Base-by-base conservation (phyloP, 179 eudicot genomes). In the Silene noctiflora region DNA sequence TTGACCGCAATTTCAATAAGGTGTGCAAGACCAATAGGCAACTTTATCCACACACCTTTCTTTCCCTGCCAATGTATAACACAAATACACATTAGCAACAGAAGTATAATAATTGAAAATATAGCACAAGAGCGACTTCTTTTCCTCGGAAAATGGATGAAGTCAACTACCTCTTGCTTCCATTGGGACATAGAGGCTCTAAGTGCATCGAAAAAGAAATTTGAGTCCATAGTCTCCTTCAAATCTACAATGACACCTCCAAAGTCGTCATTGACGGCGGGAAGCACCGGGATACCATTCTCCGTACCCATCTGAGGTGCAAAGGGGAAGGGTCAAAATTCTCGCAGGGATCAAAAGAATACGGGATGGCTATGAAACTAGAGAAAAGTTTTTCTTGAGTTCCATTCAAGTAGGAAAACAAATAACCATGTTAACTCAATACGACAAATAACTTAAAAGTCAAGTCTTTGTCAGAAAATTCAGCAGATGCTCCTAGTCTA, bases 231-330 rank as follows among this genome's bases (percentile, higher is more conserved):
- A 35, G 86, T 83, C 81, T 88, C 88, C 80, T 83, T 64, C 88
- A 93, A 72, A 62, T 91, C 83, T 76, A 89, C 91, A 53, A 86
- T 85, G 75, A 92, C 85, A 25, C 97, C 97, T 24, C 82, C 94
- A 78, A 82, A 83, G 24, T 85, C 87, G 61, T 92, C 97, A 76
- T 89, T 79, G 22, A 72, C 76, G 3, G 87, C 86, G 39, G 89
- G 80, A 79, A 92, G 97, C 66, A 83, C 72, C 74, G 24, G 75
- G 64, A 61, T n/a, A 35, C 87, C 85, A 80, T 84, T 83, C 60
- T 86, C 85, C 60, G 70, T 76, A 78, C 67, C 76, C 66, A 69
- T 61, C 75, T 76, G 83, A 60, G 78, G 85, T 83, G 82, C 81
- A 80, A 79, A 58, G 19, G 60, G 44, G 60, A 21, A 29, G 60